Evolutionary conservation across 345 rosid genomes (phyloP).

Genomic region (Clausena lansium): DNA sequence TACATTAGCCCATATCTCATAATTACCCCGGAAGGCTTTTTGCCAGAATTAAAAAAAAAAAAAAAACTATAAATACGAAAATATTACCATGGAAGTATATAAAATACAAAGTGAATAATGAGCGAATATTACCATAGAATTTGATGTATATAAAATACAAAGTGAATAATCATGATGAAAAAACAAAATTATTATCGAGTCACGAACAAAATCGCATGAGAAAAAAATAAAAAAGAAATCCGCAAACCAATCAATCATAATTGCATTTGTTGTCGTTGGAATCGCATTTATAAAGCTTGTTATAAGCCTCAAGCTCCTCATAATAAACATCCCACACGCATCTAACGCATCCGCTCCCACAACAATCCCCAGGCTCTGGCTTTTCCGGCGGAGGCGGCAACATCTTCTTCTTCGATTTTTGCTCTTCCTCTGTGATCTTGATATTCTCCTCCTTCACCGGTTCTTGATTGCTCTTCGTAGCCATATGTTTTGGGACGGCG

Average conservation of each 20-base stretch:
- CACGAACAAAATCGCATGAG: too few relatives aligned
- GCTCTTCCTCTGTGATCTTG: conserved; percentile 12
- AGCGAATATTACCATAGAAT: too few relatives aligned
- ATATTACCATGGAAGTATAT: too few relatives aligned
- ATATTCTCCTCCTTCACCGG: background rate
- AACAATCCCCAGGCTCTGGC: conserved; percentile 93
- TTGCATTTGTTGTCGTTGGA: conserved; percentile 12
- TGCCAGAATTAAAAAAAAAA: too few relatives aligned
- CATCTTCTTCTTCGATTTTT: conserved; percentile 13
- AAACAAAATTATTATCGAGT: too few relatives aligned
- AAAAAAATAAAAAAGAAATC: background rate
- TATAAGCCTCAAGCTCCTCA: conserved; percentile 77
- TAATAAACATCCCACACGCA: conserved; percentile 98
- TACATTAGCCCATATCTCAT: too few relatives aligned
- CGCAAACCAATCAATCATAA: background rate
- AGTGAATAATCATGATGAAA: too few relatives aligned
- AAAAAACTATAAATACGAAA: too few relatives aligned
- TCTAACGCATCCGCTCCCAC: conserved; percentile 90
- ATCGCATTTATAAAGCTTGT: conserved; percentile 39
- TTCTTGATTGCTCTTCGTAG: background rate
- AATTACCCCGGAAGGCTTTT: too few relatives aligned
- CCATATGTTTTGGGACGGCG: background rate
- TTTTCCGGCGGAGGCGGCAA: conserved; percentile 77
- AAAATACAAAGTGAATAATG: too few relatives aligned
- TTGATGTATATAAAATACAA: too few relatives aligned